Evolutionary conservation across 495 filamentous ascomycete genomes (phyloP).

Genomic region (Trypethelium eluteriae): DNA sequence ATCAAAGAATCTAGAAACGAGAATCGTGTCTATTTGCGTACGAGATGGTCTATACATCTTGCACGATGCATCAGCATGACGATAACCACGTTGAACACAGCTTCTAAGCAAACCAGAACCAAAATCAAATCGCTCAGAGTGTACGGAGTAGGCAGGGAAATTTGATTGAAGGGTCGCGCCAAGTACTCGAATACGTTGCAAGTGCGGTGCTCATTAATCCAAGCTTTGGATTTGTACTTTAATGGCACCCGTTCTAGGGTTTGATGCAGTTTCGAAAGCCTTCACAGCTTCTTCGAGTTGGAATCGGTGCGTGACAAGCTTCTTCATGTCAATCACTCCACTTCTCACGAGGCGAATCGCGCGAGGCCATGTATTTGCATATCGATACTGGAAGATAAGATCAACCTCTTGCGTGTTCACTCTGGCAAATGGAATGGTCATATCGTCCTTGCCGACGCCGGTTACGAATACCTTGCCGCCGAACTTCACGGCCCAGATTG

Average conservation of each 20-base stretch:
- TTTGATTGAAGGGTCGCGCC: no score
- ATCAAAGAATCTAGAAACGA: not conserved
- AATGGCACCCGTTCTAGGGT: slow-evolving; percentile 87
- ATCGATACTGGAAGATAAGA: slow-evolving; percentile 91
- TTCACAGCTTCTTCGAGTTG: slow-evolving; percentile 75
- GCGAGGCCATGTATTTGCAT: slow-evolving; percentile 89
- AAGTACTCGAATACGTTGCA: not conserved
- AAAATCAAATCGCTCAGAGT: not conserved
- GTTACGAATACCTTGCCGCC: slow-evolving; percentile 92
- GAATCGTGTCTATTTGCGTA: not conserved
- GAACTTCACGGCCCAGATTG: slow-evolving; percentile 83
- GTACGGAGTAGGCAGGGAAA: no score
- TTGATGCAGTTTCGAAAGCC: slow-evolving; percentile 78
- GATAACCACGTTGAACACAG: not conserved
- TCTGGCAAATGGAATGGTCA: slow-evolving; percentile 89
- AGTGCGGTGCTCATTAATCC: slow-evolving; percentile 21
- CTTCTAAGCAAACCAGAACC: not conserved
- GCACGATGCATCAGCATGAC: not conserved
- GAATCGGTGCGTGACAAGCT: slow-evolving; percentile 82
- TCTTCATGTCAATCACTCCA: slow-evolving; percentile 68
- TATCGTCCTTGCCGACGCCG: slow-evolving; percentile 88
- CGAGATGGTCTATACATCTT: not conserved
- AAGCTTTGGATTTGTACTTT: slow-evolving; percentile 82
- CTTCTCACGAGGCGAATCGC: slow-evolving; percentile 82
- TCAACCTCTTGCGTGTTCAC: slow-evolving; percentile 85